These are phyloP conservation scores for Trichophyton simii DNA, from an alignment of 2,329 filamentous ascomycete species.

Conservation along the genomic window DNA sequence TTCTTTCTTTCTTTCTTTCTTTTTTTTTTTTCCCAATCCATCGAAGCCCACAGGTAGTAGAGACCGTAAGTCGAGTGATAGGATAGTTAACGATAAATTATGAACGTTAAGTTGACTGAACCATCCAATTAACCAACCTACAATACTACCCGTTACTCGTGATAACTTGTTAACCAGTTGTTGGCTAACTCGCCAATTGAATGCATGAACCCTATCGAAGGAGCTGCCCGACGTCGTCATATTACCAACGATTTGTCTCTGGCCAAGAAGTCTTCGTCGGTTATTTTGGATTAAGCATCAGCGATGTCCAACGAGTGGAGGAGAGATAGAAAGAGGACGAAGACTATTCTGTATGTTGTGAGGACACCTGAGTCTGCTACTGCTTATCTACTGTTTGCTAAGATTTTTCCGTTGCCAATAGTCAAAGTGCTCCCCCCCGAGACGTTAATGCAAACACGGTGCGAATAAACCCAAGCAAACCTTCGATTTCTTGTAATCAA, in stretches of 20 bases:
- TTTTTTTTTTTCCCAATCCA: no score
- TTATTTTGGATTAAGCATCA: neutral
- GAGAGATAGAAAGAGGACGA: neutral
- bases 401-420: neutral
- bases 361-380: neutral
- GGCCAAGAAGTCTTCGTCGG: neutral
- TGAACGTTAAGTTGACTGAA: no score
- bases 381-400: neutral
- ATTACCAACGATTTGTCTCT: neutral
- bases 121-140: no score
- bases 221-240: neutral
- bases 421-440: neutral
- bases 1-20: no score
- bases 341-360: neutral
- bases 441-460: neutral
- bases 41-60: no score
- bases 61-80: no score
- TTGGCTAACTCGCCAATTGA: no score
- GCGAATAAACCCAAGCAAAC: neutral
- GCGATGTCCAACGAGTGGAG: no score
- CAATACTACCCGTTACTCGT: no score
- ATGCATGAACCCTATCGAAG: neutral
- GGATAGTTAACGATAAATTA: no score
- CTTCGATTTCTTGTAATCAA: neutral
- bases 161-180: no score